These are phyloP conservation scores for Nakataea oryzae DNA, from an alignment of 2,329 filamentous ascomycete genomes.

Conservation along the genomic window DNA sequence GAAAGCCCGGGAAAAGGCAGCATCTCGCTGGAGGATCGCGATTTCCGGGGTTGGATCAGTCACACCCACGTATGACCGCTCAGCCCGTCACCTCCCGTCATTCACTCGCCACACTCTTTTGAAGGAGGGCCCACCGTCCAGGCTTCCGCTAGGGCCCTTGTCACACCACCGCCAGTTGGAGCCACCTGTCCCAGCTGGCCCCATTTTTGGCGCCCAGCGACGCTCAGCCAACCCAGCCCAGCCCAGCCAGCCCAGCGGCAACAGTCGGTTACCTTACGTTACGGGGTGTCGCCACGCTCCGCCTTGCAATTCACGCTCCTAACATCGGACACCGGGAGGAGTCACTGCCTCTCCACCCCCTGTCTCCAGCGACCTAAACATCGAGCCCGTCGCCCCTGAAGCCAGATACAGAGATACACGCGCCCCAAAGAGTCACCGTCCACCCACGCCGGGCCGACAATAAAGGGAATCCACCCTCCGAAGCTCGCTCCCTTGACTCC, in stretches of 20 bases:
- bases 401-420: conserved; percentile 10
- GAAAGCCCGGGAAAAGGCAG: conserved; percentile 4
- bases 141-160: conserved; percentile 16
- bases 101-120: conserved; percentile 14
- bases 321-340: conserved; percentile 1
- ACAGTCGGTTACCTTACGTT: conserved; percentile 7
- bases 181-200: conserved; percentile 18
- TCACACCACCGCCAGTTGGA: conserved; percentile 22
- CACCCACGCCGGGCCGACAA: no score
- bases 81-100: conserved; percentile 4
- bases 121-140: conserved; percentile 13
- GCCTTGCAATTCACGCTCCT: conserved; percentile 5
- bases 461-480: neutral
- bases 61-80: conserved; percentile 4
- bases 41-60: neutral
- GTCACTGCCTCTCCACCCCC: neutral
- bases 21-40: conserved; percentile 8
- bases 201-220: conserved; percentile 8
- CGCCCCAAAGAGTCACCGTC: conserved; percentile 5
- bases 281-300: conserved; percentile 4
- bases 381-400: conserved; percentile 6
- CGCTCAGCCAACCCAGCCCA: conserved; percentile 8
- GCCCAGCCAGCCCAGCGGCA: conserved; percentile 11
- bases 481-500: neutral
- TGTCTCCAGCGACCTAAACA: conserved; percentile 1